phyloP scores from a whole-genome alignment of 2,329 filamentous ascomycete species.

The Monilinia fructigena region DNA sequence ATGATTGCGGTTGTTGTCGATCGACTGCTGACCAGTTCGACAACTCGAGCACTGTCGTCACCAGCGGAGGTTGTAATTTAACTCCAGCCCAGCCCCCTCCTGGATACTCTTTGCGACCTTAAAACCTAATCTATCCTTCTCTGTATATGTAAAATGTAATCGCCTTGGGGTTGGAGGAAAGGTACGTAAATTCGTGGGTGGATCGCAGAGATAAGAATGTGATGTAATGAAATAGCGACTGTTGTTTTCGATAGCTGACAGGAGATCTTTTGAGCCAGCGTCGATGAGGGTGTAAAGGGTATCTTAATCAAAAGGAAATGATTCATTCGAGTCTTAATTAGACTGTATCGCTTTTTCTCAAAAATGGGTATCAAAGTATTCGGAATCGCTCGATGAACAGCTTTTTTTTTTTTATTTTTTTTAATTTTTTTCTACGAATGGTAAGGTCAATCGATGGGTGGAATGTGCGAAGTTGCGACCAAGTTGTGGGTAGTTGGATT shows the following conservation, averaged over 20 bases:
- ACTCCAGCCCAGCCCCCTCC: neutral
- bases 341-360: constrained; percentile 13
- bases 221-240: constrained; percentile 9
- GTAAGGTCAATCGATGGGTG: neutral
- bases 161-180: neutral
- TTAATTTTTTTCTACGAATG: neutral
- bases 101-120: neutral
- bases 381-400: neutral
- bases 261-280: neutral
- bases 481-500: constrained; percentile 17
- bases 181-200: neutral
- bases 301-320: constrained; percentile 6
- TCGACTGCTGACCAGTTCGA: constrained; percentile 17
- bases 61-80: neutral
- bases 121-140: neutral
- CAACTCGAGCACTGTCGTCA: constrained; percentile 16
- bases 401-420: too few relatives aligned
- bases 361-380: constrained; percentile 20
- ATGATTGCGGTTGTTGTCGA: constrained; percentile 16
- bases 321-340: neutral
- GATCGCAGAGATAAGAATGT: constrained; percentile 8
- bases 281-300: constrained; percentile 10
- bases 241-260: neutral
- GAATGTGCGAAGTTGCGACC: constrained; percentile 7
- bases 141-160: neutral